Conservation (phyloP, 2,329 filamentous ascomycete species). For the Claviceps digitariae region DNA sequence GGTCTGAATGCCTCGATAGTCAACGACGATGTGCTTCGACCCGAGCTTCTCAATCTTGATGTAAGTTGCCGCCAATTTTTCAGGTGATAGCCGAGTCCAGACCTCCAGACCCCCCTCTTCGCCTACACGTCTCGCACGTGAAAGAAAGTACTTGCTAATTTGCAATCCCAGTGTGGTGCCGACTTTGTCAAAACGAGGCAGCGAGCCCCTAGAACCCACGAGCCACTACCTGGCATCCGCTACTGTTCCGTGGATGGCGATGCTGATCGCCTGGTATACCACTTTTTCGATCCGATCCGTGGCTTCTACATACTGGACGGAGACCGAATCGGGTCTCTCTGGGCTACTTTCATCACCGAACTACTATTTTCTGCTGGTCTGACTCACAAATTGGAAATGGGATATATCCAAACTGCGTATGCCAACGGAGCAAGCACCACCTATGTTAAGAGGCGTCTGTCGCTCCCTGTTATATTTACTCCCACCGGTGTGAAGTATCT, state of each 20-base stretch:
- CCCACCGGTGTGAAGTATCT: conserved; percentile 95
- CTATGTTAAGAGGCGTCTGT: conserved; percentile 78
- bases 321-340: conserved; percentile 89
- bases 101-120: too few relatives aligned
- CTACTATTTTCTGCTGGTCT: conserved; percentile 71
- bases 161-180: conserved; percentile 58
- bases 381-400: conserved; percentile 69
- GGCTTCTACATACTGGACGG: conserved; percentile 90
- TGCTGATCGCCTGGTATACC: conserved; percentile 90
- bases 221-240: conserved; percentile 60
- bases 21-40: conserved; percentile 86
- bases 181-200: conserved; percentile 98
- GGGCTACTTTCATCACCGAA: conserved; percentile 85
- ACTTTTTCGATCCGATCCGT: conserved; percentile 71
- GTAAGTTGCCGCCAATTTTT: conserved; percentile 32
- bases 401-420: conserved; percentile 94
- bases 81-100: background rate
- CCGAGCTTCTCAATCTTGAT: conserved; percentile 78
- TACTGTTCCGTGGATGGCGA: conserved; percentile 91
- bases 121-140: background rate
- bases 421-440: conserved; percentile 91
- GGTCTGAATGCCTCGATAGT: conserved; percentile 71
- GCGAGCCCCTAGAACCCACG: conserved; percentile 70
- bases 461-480: conserved; percentile 83
- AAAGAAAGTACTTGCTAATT: background rate